phyloP scores from a whole-genome alignment of 441 rosid genomes.

The Eruca vesicaria region DNA sequence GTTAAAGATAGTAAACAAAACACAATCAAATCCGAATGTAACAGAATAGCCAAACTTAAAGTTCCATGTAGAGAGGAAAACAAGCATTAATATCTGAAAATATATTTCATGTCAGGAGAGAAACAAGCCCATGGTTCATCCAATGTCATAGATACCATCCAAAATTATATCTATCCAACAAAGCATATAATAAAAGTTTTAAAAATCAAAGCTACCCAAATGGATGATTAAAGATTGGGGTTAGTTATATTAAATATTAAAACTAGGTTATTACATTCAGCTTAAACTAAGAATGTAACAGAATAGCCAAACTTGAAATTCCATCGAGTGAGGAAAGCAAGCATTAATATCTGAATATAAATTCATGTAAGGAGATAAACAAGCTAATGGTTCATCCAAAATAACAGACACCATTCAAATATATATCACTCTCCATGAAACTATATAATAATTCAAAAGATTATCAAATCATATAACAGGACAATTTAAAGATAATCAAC shows the following conservation, averaged over 20 bases:
- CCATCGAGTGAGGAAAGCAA: conserved; percentile 48
- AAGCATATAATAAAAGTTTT: neutral
- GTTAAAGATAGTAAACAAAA: neutral
- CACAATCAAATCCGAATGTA: neutral
- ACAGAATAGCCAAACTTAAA: conserved; percentile 80
- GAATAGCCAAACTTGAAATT: conserved; percentile 74
- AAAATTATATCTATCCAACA: conserved; percentile 30
- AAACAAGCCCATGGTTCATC: conserved; percentile 38
- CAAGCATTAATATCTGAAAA: conserved; percentile 79
- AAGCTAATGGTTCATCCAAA: conserved; percentile 37
- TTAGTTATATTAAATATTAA: neutral
- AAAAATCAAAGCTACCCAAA: neutral
- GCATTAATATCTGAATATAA: conserved; percentile 59
- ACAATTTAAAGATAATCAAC: neutral
- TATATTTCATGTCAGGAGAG: conserved; percentile 45
- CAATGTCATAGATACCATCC: conserved; percentile 31
- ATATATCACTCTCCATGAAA: conserved; percentile 37
- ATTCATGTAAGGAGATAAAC: conserved; percentile 45
- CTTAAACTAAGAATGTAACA: conserved; percentile 21
- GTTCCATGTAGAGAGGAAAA: conserved; percentile 41
- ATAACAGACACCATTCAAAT: conserved; percentile 24
- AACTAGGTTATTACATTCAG: neutral
- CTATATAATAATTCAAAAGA: neutral
- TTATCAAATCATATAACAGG: too few relatives aligned
- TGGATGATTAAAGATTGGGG: neutral